Conservation (phyloP, 2,329 filamentous ascomycete genomes). For the Dactylella cylindrospora region DNA sequence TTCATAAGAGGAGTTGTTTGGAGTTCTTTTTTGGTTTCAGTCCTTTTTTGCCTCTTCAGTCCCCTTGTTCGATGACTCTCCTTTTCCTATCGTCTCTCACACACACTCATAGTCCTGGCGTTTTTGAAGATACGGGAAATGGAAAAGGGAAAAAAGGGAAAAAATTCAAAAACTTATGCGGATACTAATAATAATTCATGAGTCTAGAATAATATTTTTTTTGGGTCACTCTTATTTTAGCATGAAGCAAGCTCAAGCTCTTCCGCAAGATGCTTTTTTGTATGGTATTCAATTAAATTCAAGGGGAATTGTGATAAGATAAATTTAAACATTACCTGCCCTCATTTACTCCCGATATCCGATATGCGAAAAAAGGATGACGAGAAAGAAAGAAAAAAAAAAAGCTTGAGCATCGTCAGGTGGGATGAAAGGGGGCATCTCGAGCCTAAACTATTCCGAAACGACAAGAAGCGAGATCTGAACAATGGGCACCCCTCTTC, state of each 20-base stretch:
- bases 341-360: background rate
- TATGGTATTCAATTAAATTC: slow-evolving; percentile 2
- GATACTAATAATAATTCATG: slow-evolving; percentile 38
- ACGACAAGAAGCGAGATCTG: slow-evolving; percentile 16
- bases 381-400: background rate
- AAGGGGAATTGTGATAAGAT: slow-evolving; percentile 5
- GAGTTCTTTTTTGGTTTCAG: slow-evolving; percentile 10
- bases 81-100: slow-evolving; percentile 14
- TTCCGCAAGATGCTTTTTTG: background rate
- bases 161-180: slow-evolving; percentile 3
- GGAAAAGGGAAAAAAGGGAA: slow-evolving; percentile 42
- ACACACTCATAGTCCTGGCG: slow-evolving; percentile 31
- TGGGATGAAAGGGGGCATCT: slow-evolving; percentile 9
- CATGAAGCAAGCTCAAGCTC: background rate
- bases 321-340: background rate
- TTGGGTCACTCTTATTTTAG: background rate
- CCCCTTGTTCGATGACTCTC: slow-evolving; percentile 21
- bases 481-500: slow-evolving; percentile 4
- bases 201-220: slow-evolving; percentile 1
- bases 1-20: slow-evolving; percentile 17
- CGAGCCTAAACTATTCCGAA: slow-evolving; percentile 41
- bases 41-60: slow-evolving; percentile 14
- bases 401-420: background rate
- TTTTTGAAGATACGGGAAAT: slow-evolving; percentile 11
- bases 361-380: background rate